A percentile compares a stretch with the other conserved stretches of the same genome.
Conservation (phyloP, 1,284 basidiomycete species). For the Polyporus tsugae region DNA sequence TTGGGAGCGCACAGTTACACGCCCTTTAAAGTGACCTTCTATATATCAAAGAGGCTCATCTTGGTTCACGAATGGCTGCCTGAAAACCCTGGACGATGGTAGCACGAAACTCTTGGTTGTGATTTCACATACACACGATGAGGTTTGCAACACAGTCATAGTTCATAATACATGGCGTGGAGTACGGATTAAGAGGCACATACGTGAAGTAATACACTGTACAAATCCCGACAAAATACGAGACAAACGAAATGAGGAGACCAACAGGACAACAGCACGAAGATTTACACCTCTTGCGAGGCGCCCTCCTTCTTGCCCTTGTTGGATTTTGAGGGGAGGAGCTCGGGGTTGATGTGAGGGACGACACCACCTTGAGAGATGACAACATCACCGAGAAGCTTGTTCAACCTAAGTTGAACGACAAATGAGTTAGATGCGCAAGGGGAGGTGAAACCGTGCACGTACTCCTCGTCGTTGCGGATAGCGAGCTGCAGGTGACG, state of each 20-base stretch:
- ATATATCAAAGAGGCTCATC: too few relatives aligned
- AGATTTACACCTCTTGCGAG: constrained; percentile 48
- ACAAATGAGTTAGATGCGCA: constrained; percentile 6
- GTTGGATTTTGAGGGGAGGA: constrained; percentile 72
- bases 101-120: not conserved
- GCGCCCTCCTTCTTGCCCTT: constrained; percentile 60
- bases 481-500: constrained; percentile 89
- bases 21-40: too few relatives aligned
- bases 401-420: constrained; percentile 58
- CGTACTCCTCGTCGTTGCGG: constrained; percentile 82
- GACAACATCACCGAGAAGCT: constrained; percentile 79
- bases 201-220: constrained; percentile 36
- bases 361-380: constrained; percentile 89
- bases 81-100: too few relatives aligned
- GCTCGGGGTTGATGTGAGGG: constrained; percentile 72
- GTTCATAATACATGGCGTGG: constrained; percentile 36
- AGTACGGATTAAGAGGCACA: constrained; percentile 35
- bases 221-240: constrained; percentile 36
- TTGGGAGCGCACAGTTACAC: too few relatives aligned
- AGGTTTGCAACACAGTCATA: not conserved
- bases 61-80: too few relatives aligned
- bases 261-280: not conserved
- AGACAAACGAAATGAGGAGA: constrained; percentile 23
- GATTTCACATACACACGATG: not conserved
- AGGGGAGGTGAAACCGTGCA: constrained; percentile 16